A percentile compares a stretch with the other conserved stretches of the same genome.
These are phyloP conservation scores for Yamagishiella unicocca DNA, from an alignment of 139 green algal genomes.

Conservation along the genomic window DNA sequence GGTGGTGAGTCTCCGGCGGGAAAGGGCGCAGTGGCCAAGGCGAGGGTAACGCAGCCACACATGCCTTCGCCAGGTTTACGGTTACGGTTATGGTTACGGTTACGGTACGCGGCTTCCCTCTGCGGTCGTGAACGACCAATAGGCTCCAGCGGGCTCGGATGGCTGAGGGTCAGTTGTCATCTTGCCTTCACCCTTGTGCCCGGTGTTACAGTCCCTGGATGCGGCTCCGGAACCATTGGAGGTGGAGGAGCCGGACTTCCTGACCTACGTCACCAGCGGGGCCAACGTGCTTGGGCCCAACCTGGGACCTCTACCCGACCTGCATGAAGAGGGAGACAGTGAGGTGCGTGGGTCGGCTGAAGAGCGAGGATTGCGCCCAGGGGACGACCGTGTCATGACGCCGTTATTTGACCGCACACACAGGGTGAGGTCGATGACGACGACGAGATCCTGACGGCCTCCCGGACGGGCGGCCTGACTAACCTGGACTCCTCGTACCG, in stretches of 20 bases:
- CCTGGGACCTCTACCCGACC: constrained; percentile 30
- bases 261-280: not conserved
- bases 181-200: too few relatives aligned
- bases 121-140: too few relatives aligned
- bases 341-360: not conserved
- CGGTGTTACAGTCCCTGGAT: constrained; percentile 8
- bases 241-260: constrained; percentile 29
- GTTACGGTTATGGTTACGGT: too few relatives aligned
- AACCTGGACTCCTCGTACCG: constrained; percentile 11
- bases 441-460: constrained; percentile 36
- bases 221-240: constrained; percentile 20
- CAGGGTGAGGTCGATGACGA: constrained; percentile 43
- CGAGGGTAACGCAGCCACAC: too few relatives aligned
- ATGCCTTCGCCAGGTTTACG: too few relatives aligned
- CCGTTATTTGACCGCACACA: not conserved
- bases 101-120: too few relatives aligned
- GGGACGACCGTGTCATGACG: not conserved
- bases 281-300: not conserved
- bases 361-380: not conserved
- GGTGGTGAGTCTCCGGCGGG: too few relatives aligned
- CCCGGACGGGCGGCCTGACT: constrained; percentile 23
- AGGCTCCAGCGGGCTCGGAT: too few relatives aligned
- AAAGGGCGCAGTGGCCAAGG: too few relatives aligned
- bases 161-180: too few relatives aligned
- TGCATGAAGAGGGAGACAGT: constrained; percentile 26